These are phyloP conservation scores for Dactylellina cionopaga DNA, from an alignment of 2,329 filamentous ascomycete species.

Conservation along the genomic window DNA sequence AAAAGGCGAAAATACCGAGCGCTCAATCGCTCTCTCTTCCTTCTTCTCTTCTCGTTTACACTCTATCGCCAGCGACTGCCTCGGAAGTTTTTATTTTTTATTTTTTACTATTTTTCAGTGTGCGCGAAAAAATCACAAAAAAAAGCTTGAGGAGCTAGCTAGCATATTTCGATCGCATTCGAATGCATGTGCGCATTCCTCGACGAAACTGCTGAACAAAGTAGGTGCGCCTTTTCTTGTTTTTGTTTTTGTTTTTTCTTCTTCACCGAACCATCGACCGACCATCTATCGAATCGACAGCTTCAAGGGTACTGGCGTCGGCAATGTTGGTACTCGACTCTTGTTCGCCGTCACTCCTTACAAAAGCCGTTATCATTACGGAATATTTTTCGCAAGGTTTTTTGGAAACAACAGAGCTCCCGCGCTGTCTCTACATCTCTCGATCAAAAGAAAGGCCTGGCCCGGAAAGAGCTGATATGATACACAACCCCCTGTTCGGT, in stretches of 20 bases:
- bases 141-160: conserved; percentile 16
- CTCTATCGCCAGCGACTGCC: neutral
- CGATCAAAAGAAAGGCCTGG: conserved; percentile 5
- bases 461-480: neutral
- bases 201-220: conserved; percentile 31
- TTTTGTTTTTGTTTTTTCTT: conserved; percentile 2
- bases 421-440: neutral
- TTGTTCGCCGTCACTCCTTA: neutral
- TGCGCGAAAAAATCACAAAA: conserved; percentile 19
- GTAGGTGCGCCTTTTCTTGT: conserved; percentile 25
- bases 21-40: conserved; percentile 8
- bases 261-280: neutral
- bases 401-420: conserved; percentile 27
- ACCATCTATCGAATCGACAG: neutral
- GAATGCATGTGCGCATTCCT: conserved; percentile 52
- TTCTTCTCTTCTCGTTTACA: neutral
- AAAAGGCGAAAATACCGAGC: neutral
- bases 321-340: conserved; percentile 16
- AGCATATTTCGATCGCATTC: conserved; percentile 50
- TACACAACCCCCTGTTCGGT: conserved; percentile 26
- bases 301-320: conserved; percentile 22
- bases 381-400: conserved; percentile 24
- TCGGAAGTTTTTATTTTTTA: conserved; percentile 8
- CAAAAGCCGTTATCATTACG: conserved; percentile 30
- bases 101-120: neutral